Evolutionary conservation across 1,139 yeast species (phyloP), one percentile per base, ranked within the genome.

Genomic region (Geotrichum aggregatum): DNA sequence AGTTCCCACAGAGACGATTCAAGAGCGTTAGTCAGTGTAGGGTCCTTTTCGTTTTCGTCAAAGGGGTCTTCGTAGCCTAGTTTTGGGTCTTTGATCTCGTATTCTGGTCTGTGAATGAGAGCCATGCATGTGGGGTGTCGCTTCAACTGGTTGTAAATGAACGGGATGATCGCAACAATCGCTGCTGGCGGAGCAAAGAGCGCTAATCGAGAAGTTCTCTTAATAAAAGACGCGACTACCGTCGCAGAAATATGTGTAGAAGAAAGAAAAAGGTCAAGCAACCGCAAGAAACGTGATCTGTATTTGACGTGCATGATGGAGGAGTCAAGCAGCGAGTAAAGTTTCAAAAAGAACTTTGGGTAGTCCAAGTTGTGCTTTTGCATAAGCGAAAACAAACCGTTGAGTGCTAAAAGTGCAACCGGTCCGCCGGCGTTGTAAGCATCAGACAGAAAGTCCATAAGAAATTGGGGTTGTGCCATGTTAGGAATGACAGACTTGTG

Each of bases 101-200:
- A 61, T 14, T 71, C 63, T 0, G 70, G 65, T 44, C 80, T 76
- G 64, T 92, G 98, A 44, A 92, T 76, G 79, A 92, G 75, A 22
- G 84, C 74, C 96, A 91, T 91, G 74, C 97, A 89, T 3, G 92
- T 80, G 39, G 98, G 97, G 69, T 92, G 97, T 62, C 87, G 80
- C 66, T 88, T 91, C 60, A 94, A 71, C 59, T 89, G 76, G 68
- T 92, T 92, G 71, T 92, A 92, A 21, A 89, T 77, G 66, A 92
- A 87, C n/a, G 98, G 98, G 30, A 92, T 77, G 28, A 87, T 77
- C 8, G 88, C 80, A 24, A 92, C 95, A 44, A 87, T 82, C 1
- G 97, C 97, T 0, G 96, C 79, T 1, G 98, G 96, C 41, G 95
- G 87, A 0, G 95, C 83, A n/a, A 80, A 76, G 43, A 91, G 66